Percentiles rank a stretch among this genome's conserved stretches.
phyloP scores from a whole-genome alignment of 1,284 basidiomycete species.

The Leucoagaricus sp. region DNA sequence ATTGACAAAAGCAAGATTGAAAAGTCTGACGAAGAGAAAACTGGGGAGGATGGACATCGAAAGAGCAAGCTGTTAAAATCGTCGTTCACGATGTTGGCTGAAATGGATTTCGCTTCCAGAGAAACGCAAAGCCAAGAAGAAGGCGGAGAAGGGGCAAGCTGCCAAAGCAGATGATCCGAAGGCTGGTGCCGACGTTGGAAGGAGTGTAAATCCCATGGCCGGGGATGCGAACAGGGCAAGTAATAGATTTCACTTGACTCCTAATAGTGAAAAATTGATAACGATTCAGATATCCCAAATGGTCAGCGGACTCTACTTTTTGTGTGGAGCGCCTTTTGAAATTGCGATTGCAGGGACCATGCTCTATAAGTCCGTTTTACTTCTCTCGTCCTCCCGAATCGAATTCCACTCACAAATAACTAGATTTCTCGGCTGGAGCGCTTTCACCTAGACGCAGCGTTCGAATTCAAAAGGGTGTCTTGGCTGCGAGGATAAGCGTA shows the following conservation, averaged over 20 bases:
- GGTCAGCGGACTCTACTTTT: conserved; percentile 54
- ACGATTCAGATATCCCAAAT: conserved; percentile 45
- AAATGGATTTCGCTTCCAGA: neutral
- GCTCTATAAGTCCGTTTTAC: conserved; percentile 69
- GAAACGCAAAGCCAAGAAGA: conserved; percentile 40
- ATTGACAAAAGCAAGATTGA: conserved; percentile 45
- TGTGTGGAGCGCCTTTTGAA: conserved; percentile 81
- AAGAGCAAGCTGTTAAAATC: conserved; percentile 26
- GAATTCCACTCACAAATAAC: conserved; percentile 11
- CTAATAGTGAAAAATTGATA: neutral
- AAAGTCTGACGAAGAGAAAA: conserved; percentile 19
- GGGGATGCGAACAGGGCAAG: conserved; percentile 59
- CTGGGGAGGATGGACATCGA: conserved; percentile 18
- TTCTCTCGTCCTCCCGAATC: too few relatives aligned
- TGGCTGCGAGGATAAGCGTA: conserved; percentile 82
- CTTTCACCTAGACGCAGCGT: conserved; percentile 73
- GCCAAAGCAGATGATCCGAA: conserved; percentile 58
- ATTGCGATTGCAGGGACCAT: conserved; percentile 75
- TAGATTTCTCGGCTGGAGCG: conserved; percentile 81
- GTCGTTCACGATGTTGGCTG: neutral
- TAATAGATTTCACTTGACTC: conserved; percentile 4
- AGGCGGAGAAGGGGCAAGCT: conserved; percentile 37
- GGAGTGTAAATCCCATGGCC: conserved; percentile 81
- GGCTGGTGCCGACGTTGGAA: conserved; percentile 72
- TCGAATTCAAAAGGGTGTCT: conserved; percentile 72